Base-by-base conservation (phyloP, 2,329 filamentous ascomycete species). In the Apiospora koreana region DNA sequence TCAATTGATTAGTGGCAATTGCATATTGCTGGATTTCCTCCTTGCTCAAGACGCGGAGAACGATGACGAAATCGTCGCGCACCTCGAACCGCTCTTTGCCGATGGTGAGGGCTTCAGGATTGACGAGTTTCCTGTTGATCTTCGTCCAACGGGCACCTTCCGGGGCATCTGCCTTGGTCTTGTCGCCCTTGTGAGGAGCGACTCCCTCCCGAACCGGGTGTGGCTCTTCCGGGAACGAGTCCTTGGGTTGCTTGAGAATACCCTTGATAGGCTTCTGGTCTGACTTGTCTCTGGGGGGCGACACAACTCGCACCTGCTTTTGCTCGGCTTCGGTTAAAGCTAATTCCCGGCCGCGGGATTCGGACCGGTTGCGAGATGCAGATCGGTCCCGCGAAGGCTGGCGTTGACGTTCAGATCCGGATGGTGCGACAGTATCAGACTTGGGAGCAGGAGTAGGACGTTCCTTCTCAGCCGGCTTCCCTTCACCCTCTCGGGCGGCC, bases 31-130 rank as follows among this genome's bases (percentile, higher is more conserved):
- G 92, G 69, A 98, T 97, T 77, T 98, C 94, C 75, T 97, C 93
- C 80, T 93, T 93, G 65, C 90, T 93, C 78, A 98, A 81, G 9
- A 98, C 95, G 69, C 95, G 87, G 69, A 98, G 85, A 2, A 98
- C 94, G 79, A 98, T 97, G 71, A 98, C 94, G 80, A 94, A 97
- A 77, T 97, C 94, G 71, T 94, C 89, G n/a, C 94, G 89, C 76
- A 97, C 93, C 81, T 98, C 95, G 75, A 93, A 98, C 41, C 95
- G 88, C 83, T 98, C 95, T 76, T 96, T 93, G n/a, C 93, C 93
- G 72, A 93, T 88, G 70, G 93, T 92, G 65, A 98, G 83, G 0
- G 95, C 94, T 75, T 95, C 93, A 0, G 95, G 94, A 75, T 97
- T 98, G 76, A 98, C 95, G 69, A 97, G 87, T 74, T 92, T 91